Evolutionary conservation across 768 basidiomycete species (phyloP), one percentile per base, ranked within the genome.

Genomic region (Tulasnella sp.): DNA sequence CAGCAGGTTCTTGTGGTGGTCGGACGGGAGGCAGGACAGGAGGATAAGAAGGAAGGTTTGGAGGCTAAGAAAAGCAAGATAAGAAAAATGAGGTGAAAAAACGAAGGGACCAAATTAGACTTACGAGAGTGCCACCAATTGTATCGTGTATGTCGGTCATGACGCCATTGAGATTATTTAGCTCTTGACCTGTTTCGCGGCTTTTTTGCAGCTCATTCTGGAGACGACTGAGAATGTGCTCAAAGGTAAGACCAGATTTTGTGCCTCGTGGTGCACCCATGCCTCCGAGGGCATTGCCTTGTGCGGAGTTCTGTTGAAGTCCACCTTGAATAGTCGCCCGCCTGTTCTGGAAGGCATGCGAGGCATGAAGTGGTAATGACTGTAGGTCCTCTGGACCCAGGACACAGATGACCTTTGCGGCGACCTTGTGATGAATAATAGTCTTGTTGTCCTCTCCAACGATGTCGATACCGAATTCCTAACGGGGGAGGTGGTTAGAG

Each of bases 381-480:
- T 1, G 77, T 83, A 44, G 48, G 60, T 99, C 95, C 53, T 88
- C 85, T 35, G 89, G 81, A 0, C 73, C 77, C 58, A 93, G 81
- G 4, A 96, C 77, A 59, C 92, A 91, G 47, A 87, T 75, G 31
- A 91, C 90, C 25, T 88, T 84, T 3, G 93, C 91, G 8, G 95
- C 90, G 47, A 98, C 95, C 66, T 99, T 98, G 70, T 96, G 92
- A 67, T 99, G 95, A 43, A 98, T 81, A 52, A 96, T 91, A 1
- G 88, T 92, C 67, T 87, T 87, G 72, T 92, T 95, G 71, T 99
- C 95, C 61, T 99, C 95, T 56, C 88, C 86, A 48, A 95, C 87
- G 56, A 99, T 99, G 69, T 98, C 95, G 61, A 98, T 99, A 51
- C 95, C 95, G 64, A 95, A 98, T 81, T 98, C 92, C 91, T 93